Evolutionary conservation across 345 rosid genomes (phyloP), one percentile per base, ranked within the genome.

Genomic region (Boechera stricta): DNA sequence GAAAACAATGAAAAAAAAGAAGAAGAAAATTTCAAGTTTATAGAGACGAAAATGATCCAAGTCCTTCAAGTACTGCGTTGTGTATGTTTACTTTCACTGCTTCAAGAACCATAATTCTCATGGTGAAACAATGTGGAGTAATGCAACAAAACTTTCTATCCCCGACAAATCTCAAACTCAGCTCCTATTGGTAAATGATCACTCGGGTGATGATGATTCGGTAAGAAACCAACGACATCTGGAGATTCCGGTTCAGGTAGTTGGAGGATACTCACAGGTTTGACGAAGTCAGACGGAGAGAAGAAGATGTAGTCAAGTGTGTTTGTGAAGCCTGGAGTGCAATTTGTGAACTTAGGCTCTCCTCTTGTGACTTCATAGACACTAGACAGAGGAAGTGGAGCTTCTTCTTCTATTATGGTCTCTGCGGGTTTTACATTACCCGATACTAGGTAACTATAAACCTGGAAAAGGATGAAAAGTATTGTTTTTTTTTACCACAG

Each of bases 121-220:
- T 53, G 13, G 49, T 53, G n/a, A 52, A 64, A 42, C 55, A 54
- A 52, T 38, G 32, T 38, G 32, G 51, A 63, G 54, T 51, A 11
- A 39, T 51, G 69, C 76, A 10, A 12, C 69, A 47, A 56, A 62
- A 69, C 24, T 77, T 77, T 33, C 51, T 82, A 84, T n/a, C 33
- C 72, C 57, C 35, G 60, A 62, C 48, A 9, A 44, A 95, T 77
- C 83, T 87, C 89, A 79, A 92, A 92, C 79, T 89, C 94, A 15
- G 92, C 92, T 48, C 98, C 98, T 33, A 95, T 87, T 0, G 98
- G 99, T 69, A 95, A 74, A 86, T 95, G 99, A 78, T 95, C 98
- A 48, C 99, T 95, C 5, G 99, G 98, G 82, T 95, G 96, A 80
- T 80, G 74, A 68, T 81, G 48, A 83, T 95, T 95, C 2, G 99